A percentile compares a stretch with the other conserved stretches of the same genome.
Evolutionary conservation across 106 monocot genomes (phyloP).

Genomic region (Allium sativum): DNA sequence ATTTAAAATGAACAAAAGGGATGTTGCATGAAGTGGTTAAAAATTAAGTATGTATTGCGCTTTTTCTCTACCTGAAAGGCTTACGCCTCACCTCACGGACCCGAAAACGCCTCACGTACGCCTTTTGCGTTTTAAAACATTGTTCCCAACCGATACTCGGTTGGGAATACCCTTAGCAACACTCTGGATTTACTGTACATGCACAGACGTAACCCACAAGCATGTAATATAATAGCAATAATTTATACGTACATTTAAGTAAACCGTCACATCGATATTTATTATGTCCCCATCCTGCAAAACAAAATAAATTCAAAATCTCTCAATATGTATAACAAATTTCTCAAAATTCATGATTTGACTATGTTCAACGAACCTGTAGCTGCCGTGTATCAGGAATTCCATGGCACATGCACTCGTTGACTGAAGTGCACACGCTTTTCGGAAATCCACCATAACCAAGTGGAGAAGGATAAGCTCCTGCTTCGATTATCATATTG

Average conservation of each 20-base stretch:
- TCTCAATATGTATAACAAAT: neutral
- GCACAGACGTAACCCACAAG: neutral
- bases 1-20: no score
- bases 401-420: constrained; percentile 99
- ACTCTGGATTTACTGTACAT: no score
- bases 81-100: no score
- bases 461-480: constrained; percentile 95
- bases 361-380: constrained; percentile 32
- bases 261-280: constrained; percentile 97
- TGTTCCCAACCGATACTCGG: no score
- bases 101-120: no score
- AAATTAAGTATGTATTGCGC: no score
- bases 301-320: neutral
- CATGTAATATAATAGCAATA: neutral
- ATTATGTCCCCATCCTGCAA: constrained; percentile 96
- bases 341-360: neutral
- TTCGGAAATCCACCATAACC: constrained; percentile 96
- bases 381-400: constrained; percentile 92
- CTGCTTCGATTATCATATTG: constrained; percentile 93
- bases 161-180: no score
- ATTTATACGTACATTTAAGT: constrained; percentile 62
- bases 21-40: no score
- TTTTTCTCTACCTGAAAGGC: no score
- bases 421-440: constrained; percentile 92
- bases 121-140: no score